Evolutionary conservation across 2,329 filamentous ascomycete genomes (phyloP), one percentile per base, ranked within the genome.

Genomic region (Rachicladosporium sp.): DNA sequence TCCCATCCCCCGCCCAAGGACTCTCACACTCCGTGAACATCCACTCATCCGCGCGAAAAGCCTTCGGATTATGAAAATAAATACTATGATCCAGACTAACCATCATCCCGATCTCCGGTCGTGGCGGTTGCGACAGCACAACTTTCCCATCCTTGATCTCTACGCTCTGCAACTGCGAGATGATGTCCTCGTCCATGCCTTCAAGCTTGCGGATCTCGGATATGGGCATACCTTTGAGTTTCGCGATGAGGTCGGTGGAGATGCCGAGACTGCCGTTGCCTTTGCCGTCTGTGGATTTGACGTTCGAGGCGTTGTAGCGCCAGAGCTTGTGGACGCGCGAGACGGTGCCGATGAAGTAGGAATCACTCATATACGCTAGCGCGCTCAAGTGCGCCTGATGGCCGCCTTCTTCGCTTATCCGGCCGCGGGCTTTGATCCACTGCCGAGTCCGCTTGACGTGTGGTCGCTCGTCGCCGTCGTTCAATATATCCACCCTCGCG

Each of bases 311-410:
- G 1, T 73, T 75, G 57, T 83, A 85, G 10, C 83, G 72, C 73
- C 82, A 88, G 29, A 95, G 70, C 41, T 76, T 73, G 61, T 95
- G 88, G 40, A 88, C 79, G 12, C 85, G 76, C 21, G 80, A 70
- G 6, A 95, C 76, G 2, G 88, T 95, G 31, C 84, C 88, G 59
- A 96, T 88, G 63, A 98, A 96, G 65, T 84, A 91, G 56, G 75
- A 82, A 63, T 96, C 89, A 19, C 80, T 85, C 67, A 96, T 83
- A 66, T 96, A 98, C 15, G 89, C 89, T 45, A 98, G 70, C 6
- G 91, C 91, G 30, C 76, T 81, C 29, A 95, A 68, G 57, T 96
- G 88, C 8, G 87, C 85, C 52, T 82, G 74, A 47, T 80, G 76
- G 1, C 86, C 85, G 12, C 84, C 85, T 3, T 69, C 69, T 1